Evolutionary conservation across 169 alveolate genomes (phyloP), one percentile per base, ranked within the genome.

Genomic region (Theileria orientalis): DNA sequence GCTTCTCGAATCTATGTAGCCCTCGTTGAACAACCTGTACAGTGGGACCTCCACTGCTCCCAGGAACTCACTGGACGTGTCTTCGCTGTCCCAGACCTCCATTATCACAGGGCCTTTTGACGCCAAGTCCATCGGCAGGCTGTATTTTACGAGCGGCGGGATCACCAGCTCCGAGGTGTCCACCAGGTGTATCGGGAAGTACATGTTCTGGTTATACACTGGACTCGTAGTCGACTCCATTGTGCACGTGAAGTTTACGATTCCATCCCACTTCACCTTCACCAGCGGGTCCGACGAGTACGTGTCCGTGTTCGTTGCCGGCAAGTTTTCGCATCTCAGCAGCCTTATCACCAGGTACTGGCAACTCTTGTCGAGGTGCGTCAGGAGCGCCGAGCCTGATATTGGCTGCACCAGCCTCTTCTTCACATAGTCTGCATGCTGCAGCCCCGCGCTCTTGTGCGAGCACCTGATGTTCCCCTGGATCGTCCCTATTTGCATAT

Each of bases 181-280:
- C 6, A 91, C 91, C 40, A 92, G 66, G 69, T 92, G 87, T 44
- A 92, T 90, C 11, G 96, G 96, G 85, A 90, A 92, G 79, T 92
- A 90, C 76, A 92, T 72, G 69, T 92, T 91, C 67, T 92, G 95
- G 64, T 90, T 90, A 76, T 88, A 92, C 16, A 88, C 86, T 8
- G 96, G 95, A 0, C 92, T 84, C 23, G 83, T 79, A 0, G 83
- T 74, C n/a, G 84, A 82, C 30, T 73, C 84, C 75, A 82, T 21
- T 0, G 90, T 79, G n/a, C 87, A 82, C 21, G 94, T 76, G 32
- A 79, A 88, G 27, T 83, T 88, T 11, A 86, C 91, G 11, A 92
- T 91, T 1, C 96, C 96, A 68, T 92, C 96, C 96, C 96, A 92
- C 51, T 76, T 92, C 46, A 92, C 94, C 87, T 92, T 90, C 33